Evolutionary conservation across 2,329 filamentous ascomycete genomes (phyloP), one percentile per base, ranked within the genome.

Genomic region (Aspergillus quadricinctus): DNA sequence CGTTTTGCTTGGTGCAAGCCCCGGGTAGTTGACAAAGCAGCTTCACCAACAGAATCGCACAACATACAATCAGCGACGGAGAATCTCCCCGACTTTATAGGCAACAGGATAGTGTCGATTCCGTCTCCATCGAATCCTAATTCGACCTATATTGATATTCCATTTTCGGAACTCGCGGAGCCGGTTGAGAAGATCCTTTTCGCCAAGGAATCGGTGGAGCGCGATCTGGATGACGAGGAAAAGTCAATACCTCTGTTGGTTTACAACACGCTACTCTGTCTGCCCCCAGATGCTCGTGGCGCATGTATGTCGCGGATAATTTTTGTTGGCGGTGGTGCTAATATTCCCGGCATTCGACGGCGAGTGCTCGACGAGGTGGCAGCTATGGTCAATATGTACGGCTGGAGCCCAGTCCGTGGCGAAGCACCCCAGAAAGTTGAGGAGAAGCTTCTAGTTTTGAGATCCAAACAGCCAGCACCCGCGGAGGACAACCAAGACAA

Each of bases 251-350:
- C 89, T 52, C 70, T 86, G 11, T 81, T 97, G 8, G 79, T 95
- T 2, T 95, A 96, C 73, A 83, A 84, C 53, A 83, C 86, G 40
- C 81, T 99, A 1, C 79, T 95, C 1, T 81, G 84, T 7, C 79
- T 97, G 1, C 89, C 92, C 0, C 77, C 93, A 3, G 94, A 99
- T 72, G 86, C 92, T 3, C 86, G 94, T 25, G 87, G 89, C 1
- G 76, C 88, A 4, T 97, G 93, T 72, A 94, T 97, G 86, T 87
- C 92, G 1, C 88, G 93, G 41, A 89, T 97, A 48, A 79, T 96
- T 17, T 89, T 99, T 67, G 88, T 88, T 0, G 94, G 94, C 31
- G 91, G 91, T 2, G 88, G 88, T 49, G 86, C 91, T 5, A 83
- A 83, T 27, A 85, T 97, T 8, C 82, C 92, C 0, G 94, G 94